These are phyloP conservation scores for Trichophyton verrucosum DNA, from an alignment of 2,329 filamentous ascomycete species.

Conservation along the genomic window DNA sequence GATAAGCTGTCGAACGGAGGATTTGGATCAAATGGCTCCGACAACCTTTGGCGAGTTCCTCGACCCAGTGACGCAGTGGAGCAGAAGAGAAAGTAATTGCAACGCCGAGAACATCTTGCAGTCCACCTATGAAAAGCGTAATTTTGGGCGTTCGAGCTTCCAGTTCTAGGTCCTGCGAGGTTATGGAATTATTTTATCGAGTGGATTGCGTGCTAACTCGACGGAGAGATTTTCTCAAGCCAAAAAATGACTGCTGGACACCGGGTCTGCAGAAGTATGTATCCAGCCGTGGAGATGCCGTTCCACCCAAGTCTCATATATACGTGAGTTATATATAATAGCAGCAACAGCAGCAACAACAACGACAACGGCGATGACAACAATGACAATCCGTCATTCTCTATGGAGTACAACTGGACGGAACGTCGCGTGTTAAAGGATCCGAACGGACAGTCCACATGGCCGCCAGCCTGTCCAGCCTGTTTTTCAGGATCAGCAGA, in stretches of 20 bases:
- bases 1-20: not conserved
- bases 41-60: slow-evolving; percentile 1
- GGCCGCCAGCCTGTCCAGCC: not conserved
- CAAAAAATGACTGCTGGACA: too few relatives aligned
- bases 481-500: not conserved
- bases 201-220: too few relatives aligned
- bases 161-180: not conserved
- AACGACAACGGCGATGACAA: too few relatives aligned
- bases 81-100: not conserved
- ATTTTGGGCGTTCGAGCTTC: not conserved
- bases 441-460: not conserved
- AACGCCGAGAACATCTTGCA: not conserved
- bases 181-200: not conserved
- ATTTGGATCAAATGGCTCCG: not conserved
- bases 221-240: too few relatives aligned
- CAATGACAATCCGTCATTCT: not conserved
- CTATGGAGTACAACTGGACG: too few relatives aligned
- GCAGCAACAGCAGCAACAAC: too few relatives aligned
- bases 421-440: not conserved
- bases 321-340: not conserved
- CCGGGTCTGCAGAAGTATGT: too few relatives aligned
- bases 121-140: not conserved
- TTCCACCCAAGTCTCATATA: not conserved
- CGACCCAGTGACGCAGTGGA: not conserved
- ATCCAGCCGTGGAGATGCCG: too few relatives aligned